Evolutionary conservation across 2,329 filamentous ascomycete genomes (phyloP).

Genomic region (Diaporthe sp.): DNA sequence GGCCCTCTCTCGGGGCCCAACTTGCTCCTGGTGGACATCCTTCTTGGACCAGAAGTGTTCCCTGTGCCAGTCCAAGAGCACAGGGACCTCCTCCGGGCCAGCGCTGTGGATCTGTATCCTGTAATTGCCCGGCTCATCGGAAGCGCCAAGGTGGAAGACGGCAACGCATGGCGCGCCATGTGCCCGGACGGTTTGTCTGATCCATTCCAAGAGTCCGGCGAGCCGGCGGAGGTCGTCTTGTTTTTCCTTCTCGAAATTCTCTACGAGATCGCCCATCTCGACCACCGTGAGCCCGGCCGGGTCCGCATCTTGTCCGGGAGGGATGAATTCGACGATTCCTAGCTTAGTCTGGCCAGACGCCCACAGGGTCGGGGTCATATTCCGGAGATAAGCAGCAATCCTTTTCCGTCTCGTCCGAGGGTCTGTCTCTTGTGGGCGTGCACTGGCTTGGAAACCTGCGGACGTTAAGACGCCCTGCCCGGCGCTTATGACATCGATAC

Average conservation of each 20-base stretch:
- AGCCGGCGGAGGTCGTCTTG: background rate
- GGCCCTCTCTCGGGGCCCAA: too few relatives aligned
- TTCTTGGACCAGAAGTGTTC: background rate
- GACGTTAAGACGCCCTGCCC: background rate
- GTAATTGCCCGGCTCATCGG: too few relatives aligned
- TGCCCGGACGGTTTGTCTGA: background rate
- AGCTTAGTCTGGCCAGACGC: background rate
- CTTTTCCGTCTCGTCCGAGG: background rate
- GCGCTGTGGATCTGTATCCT: background rate
- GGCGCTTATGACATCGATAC: background rate
- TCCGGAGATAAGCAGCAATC: background rate
- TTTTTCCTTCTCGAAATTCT: background rate
- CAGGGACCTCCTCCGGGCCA: background rate
- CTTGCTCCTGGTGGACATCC: too few relatives aligned
- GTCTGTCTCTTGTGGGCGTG: background rate
- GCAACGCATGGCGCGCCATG: background rate
- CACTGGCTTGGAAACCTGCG: background rate
- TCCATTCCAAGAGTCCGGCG: background rate
- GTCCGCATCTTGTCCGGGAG: background rate
- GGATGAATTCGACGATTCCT: background rate
- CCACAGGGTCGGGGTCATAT: background rate
- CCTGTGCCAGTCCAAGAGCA: background rate
- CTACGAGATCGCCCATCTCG: background rate
- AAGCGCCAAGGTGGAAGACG: background rate
- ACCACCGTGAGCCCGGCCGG: background rate